phyloP scores from a whole-genome alignment of 768 basidiomycete species.

The Crassisporium funariophilum region DNA sequence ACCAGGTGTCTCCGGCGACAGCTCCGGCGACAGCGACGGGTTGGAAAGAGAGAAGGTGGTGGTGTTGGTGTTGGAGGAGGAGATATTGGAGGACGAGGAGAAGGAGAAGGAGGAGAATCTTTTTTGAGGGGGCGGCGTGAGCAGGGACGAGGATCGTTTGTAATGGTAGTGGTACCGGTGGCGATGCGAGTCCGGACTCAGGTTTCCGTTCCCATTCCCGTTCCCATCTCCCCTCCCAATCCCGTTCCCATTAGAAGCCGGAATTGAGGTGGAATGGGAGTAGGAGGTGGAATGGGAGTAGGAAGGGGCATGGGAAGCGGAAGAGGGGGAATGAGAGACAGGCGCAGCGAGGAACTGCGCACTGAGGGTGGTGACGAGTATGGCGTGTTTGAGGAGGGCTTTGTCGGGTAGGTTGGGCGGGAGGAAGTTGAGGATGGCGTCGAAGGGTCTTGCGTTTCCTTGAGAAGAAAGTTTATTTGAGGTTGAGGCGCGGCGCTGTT shows the following conservation, averaged over 20 bases:
- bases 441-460: slow-evolving; percentile 31
- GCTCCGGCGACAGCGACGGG: no score
- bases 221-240: no score
- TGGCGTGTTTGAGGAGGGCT: slow-evolving; percentile 43
- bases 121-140: no score
- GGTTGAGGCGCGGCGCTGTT: neutral
- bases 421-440: slow-evolving; percentile 48
- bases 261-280: neutral
- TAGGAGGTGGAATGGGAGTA: slow-evolving; percentile 5
- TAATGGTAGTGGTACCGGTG: no score
- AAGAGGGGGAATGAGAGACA: neutral
- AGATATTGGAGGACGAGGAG: no score
- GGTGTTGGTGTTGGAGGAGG: no score
- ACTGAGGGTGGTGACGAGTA: slow-evolving; percentile 45
- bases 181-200: no score
- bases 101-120: no score
- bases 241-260: neutral
- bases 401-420: slow-evolving; percentile 41
- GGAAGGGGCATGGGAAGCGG: neutral
- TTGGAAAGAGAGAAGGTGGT: no score
- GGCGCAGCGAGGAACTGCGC: slow-evolving; percentile 34
- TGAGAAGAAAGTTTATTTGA: neutral
- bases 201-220: no score
- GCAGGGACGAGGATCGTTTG: no score
- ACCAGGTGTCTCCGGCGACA: no score